These are phyloP conservation scores for Hyaloscypha bicolor DNA, from an alignment of 495 filamentous ascomycete species.

Conservation along the genomic window DNA sequence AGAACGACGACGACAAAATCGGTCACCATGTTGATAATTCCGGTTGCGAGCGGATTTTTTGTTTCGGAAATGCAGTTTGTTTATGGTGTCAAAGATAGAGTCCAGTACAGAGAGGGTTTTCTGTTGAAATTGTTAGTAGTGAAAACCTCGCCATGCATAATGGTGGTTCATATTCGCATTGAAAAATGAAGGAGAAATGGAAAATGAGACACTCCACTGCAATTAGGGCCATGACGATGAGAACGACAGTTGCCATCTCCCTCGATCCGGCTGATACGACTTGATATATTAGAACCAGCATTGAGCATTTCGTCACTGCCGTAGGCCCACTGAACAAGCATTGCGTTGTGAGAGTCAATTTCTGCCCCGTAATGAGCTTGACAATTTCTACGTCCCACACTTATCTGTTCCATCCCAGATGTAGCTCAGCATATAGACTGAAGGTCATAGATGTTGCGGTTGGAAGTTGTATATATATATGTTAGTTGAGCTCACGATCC, in stretches of 20 bases:
- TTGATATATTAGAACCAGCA: constrained; percentile 41
- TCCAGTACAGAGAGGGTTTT: constrained; percentile 57
- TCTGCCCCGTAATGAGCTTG: background rate
- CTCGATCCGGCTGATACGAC: constrained; percentile 31
- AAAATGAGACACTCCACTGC: constrained; percentile 47
- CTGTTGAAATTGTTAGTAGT: constrained; percentile 35
- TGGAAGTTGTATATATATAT: background rate
- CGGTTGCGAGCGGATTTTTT: constrained; percentile 54
- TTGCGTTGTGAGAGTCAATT: constrained; percentile 10
- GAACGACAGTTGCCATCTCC: constrained; percentile 31
- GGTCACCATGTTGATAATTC: constrained; percentile 60
- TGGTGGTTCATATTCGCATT: constrained; percentile 52
- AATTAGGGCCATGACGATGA: constrained; percentile 30
- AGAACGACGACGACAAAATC: constrained; percentile 60
- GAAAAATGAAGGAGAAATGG: constrained; percentile 52
- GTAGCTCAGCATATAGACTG: constrained; percentile 39
- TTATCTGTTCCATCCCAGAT: constrained; percentile 58
- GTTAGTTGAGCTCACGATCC: constrained; percentile 21
- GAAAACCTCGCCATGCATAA: background rate
- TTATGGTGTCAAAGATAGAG: constrained; percentile 38
- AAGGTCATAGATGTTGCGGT: constrained; percentile 46
- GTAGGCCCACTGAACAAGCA: constrained; percentile 16
- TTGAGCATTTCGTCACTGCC: constrained; percentile 17
- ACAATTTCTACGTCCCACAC: constrained; percentile 17
- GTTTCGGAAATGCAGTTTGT: constrained; percentile 49